Conservation (phyloP, 352 stramenopile genomes). For the Pythium diclinum region DNA sequence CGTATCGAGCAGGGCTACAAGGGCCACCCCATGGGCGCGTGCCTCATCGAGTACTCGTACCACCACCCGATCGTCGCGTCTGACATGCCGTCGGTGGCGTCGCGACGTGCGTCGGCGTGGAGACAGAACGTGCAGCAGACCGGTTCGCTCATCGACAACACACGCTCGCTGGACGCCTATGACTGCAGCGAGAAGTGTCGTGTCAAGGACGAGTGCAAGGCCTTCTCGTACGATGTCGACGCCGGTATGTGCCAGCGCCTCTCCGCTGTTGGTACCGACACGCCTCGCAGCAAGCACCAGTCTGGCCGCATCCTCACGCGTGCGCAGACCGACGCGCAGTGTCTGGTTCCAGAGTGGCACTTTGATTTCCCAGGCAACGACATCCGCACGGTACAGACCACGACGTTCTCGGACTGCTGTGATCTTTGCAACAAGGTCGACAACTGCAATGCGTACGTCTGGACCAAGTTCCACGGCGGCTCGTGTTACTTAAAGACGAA, state of each 20-base stretch:
- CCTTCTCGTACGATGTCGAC: neutral
- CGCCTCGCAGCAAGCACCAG: neutral
- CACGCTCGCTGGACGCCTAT: neutral
- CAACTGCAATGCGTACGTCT: constrained; percentile 38
- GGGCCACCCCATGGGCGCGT: constrained; percentile 14
- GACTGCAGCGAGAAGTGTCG: constrained; percentile 14
- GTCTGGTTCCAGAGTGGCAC: neutral
- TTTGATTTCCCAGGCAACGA: constrained; percentile 18
- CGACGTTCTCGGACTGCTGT: constrained; percentile 27
- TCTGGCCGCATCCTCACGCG: neutral
- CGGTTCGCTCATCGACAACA: neutral
- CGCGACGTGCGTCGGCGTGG: neutral
- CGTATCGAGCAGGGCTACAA: constrained; percentile 8
- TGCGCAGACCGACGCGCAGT: neutral
- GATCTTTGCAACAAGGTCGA: constrained; percentile 24
- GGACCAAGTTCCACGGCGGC: constrained; percentile 44
- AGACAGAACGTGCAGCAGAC: neutral
- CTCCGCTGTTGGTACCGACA: neutral
- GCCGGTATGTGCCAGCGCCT: neutral
- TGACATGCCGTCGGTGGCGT: neutral
- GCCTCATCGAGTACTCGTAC: constrained; percentile 8
- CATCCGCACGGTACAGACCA: neutral
- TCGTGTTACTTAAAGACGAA: constrained; percentile 47
- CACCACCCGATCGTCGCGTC: constrained; percentile 10
- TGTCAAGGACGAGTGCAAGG: neutral